Evolutionary conservation across 2,329 filamentous ascomycete genomes (phyloP), one percentile per base, ranked within the genome.

Genomic region (Alternaria hordeiaustralica): DNA sequence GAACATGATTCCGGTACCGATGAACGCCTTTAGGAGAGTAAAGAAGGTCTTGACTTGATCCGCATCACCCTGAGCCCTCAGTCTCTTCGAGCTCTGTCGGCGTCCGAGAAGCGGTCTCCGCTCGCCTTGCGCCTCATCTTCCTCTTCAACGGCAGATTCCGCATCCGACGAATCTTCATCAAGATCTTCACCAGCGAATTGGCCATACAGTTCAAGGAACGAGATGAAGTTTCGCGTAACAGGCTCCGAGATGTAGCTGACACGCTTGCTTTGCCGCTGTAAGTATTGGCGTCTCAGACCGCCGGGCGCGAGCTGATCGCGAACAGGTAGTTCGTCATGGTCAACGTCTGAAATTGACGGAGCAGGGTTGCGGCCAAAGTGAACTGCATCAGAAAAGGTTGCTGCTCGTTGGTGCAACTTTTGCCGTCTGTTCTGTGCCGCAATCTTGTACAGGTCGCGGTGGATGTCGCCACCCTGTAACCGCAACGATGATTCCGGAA

Each of bases 1-100:
- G 74, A 94, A 94, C 88, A 94, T 92, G 77, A 94, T 93, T 64
- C 91, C 91, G 0, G 91, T 94, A 51, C 91, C 91, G 57, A 94
- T 87, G 71, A 94, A 94, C 2, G 91, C 91, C 78, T 94, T 94
- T 55, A 94, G 82, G 10, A 93, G 83, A 0, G 91, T 94, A 77
- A 93, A 93, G 79, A 94, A 94, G 0, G 91, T 90, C 81, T 92
- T 91, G 43, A 86, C 80, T n/a, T 87, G 90, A 56, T 87, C 86
- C 2, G 91, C 90, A 71, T 91, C 89, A 20, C 89, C 90, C 36
- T 86, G 82, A 20, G 72, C 61, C 64, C 78, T 82, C 21, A 85
- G 80, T 64, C 77, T 79, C 64, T 70, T 77, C 2, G 87, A 84
- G 69, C 83, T 87, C 73, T 82, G 86, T 13, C 87, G 83, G 28